A percentile compares a stretch with the other conserved stretches of the same genome.
These are phyloP conservation scores for Boletus subcaerulescens DNA, from an alignment of 768 basidiomycete genomes.

Conservation along the genomic window DNA sequence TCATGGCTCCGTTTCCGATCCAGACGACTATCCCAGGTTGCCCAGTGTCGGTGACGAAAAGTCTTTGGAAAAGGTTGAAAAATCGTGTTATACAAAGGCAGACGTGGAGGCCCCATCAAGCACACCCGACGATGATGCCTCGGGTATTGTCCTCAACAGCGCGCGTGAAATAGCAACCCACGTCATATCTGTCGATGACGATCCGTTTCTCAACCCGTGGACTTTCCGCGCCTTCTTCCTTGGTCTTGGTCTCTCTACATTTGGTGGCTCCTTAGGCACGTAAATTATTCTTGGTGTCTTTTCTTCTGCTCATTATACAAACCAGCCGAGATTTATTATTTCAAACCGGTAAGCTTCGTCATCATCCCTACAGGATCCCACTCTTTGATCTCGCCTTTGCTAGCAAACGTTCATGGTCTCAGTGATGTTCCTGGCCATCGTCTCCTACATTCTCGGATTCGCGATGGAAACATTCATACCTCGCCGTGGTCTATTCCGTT, in stretches of 20 bases:
- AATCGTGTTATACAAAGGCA: conserved; percentile 6
- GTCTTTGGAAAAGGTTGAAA: too few relatives aligned
- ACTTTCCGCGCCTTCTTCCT: conserved; percentile 49
- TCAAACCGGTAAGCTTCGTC: conserved; percentile 44
- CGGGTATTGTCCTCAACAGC: conserved; percentile 30
- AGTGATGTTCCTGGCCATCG: conserved; percentile 50
- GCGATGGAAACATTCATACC: conserved; percentile 45
- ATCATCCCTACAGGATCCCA: not conserved
- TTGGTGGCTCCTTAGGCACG: conserved; percentile 50
- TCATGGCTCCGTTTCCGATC: too few relatives aligned
- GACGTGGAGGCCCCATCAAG: conserved; percentile 30
- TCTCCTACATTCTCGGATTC: conserved; percentile 48
- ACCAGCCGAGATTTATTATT: conserved; percentile 57
- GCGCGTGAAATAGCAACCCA: conserved; percentile 47
- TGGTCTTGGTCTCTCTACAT: conserved; percentile 50
- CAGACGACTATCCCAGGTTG: too few relatives aligned
- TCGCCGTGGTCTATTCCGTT: conserved; percentile 42
- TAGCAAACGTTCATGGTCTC: conserved; percentile 53
- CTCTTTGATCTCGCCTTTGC: not conserved
- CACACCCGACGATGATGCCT: not conserved
- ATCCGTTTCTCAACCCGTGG: conserved; percentile 25
- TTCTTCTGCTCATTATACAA: not conserved
- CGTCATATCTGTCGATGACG: conserved; percentile 40
- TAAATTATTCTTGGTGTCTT: not conserved
- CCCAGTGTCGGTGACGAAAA: too few relatives aligned